Conservation (phyloP, 768 basidiomycete species). For the Pleurotus tuoliensis region DNA sequence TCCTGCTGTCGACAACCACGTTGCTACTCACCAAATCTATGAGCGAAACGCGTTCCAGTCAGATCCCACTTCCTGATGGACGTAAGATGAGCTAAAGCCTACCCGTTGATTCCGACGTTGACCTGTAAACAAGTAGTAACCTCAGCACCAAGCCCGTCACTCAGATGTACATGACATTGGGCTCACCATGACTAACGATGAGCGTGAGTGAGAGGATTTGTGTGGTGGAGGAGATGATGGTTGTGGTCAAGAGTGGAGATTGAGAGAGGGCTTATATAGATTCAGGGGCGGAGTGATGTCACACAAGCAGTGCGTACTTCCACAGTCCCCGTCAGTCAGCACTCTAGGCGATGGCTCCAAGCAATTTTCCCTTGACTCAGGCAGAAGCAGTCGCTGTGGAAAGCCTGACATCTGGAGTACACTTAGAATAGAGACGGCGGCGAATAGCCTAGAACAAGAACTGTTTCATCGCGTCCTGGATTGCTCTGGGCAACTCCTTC, state of each 20-base stretch:
- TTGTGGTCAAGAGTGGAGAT: slow-evolving; percentile 8
- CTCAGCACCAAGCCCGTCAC: background rate
- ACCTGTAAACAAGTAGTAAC: slow-evolving; percentile 34
- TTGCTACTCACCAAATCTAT: slow-evolving; percentile 67
- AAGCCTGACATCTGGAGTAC: too few relatives aligned
- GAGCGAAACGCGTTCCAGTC: slow-evolving; percentile 10
- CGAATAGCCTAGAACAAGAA: background rate
- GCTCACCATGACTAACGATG: slow-evolving; percentile 8
- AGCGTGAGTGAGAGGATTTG: background rate
- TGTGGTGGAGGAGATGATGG: background rate
- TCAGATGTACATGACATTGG: background rate
- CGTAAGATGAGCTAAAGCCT: slow-evolving; percentile 24
- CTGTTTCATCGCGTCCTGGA: background rate
- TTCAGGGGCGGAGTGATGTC: background rate
- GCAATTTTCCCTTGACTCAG: too few relatives aligned
- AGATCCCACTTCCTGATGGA: background rate
- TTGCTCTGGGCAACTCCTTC: slow-evolving; percentile 4
- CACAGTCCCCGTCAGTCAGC: background rate
- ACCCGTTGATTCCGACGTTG: slow-evolving; percentile 98
- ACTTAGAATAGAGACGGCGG: background rate
- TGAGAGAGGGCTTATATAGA: slow-evolving; percentile 5
- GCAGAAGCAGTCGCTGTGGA: too few relatives aligned
- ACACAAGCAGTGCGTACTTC: background rate
- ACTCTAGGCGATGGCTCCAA: background rate
- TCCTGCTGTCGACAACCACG: background rate